These are phyloP conservation scores for Corylus heterophylla DNA, from an alignment of 306 rosid genomes.

Conservation along the genomic window DNA sequence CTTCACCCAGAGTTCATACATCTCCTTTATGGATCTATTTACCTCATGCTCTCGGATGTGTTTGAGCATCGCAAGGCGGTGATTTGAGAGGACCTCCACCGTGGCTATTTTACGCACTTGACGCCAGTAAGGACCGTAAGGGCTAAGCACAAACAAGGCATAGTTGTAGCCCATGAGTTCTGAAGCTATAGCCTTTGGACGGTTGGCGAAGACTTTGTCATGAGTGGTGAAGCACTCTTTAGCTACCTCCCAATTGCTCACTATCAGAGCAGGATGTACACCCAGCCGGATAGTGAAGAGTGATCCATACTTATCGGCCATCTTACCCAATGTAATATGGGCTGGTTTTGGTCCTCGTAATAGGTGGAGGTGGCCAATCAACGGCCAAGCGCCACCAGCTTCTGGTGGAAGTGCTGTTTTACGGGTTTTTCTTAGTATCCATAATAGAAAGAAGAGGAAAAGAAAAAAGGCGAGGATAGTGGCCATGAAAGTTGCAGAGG, in stretches of 20 bases:
- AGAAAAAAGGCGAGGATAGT: background rate
- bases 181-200: constrained; percentile 28
- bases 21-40: constrained; percentile 13
- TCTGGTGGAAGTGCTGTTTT: constrained; percentile 25
- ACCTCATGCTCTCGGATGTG: constrained; percentile 26
- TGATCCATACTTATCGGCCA: constrained; percentile 32
- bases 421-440: background rate
- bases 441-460: constrained; percentile 16
- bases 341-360: constrained; percentile 21
- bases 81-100: constrained; percentile 20
- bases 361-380: constrained; percentile 44
- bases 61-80: constrained; percentile 18
- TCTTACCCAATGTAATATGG: constrained; percentile 2
- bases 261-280: constrained; percentile 21
- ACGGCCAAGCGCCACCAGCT: constrained; percentile 37
- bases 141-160: constrained; percentile 31
- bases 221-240: constrained; percentile 27
- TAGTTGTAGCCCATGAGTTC: constrained; percentile 29
- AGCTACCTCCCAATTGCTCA: constrained; percentile 30
- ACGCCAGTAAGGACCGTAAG: constrained; percentile 45
- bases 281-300: constrained; percentile 32
- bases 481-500: background rate
- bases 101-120: constrained; percentile 35
- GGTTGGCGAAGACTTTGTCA: constrained; percentile 25
- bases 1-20: background rate